Percentiles rank a stretch among this genome's conserved stretches.
These are phyloP conservation scores for Punica granatum DNA, from an alignment of 345 rosid species.

Conservation along the genomic window DNA sequence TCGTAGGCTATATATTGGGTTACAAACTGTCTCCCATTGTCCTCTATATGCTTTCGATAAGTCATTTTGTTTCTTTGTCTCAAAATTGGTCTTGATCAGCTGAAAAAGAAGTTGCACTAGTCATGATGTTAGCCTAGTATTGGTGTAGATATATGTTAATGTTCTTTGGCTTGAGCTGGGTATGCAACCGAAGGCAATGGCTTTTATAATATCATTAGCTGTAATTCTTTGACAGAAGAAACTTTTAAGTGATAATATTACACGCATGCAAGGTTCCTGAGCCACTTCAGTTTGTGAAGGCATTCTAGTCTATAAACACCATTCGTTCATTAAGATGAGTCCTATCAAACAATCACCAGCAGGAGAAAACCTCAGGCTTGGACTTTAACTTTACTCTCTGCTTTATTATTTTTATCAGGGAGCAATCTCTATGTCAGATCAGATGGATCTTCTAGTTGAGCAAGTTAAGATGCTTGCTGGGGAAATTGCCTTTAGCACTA, in stretches of 20 bases:
- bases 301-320: neutral
- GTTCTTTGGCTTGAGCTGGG: neutral
- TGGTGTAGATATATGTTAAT: neutral
- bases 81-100: neutral
- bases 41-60: neutral
- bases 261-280: neutral
- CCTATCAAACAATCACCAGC: neutral
- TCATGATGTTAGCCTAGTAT: neutral
- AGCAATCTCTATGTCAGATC: slow-evolving; percentile 62
- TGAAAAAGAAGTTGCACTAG: neutral
- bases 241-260: neutral
- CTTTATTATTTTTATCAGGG: slow-evolving; percentile 28
- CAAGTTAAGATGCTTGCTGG: slow-evolving; percentile 99
- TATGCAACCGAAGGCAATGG: neutral
- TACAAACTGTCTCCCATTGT: neutral
- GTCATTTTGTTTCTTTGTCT: neutral
- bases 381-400: neutral
- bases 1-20: neutral
- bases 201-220: neutral
- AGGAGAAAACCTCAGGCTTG: too few relatives aligned
- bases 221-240: neutral
- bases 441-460: slow-evolving; percentile 95
- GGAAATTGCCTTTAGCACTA: slow-evolving; percentile 87
- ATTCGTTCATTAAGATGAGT: neutral
- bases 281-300: neutral